Base-by-base conservation (phyloP, 352 stramenopile species). In the Halophytophthora polymorphica region DNA sequence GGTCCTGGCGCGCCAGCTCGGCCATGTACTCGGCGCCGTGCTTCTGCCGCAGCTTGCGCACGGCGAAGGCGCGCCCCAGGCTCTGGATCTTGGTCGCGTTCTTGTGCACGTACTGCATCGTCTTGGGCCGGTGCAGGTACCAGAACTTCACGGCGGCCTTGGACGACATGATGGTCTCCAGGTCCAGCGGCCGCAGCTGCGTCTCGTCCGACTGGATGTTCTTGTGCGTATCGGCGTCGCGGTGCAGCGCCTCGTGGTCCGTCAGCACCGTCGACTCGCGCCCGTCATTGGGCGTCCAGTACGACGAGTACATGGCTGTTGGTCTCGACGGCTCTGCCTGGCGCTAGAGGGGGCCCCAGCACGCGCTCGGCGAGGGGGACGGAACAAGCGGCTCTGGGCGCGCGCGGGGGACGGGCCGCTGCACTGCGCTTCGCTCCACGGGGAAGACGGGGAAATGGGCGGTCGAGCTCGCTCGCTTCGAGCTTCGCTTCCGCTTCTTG, bases 121-220 rank as follows among this genome's bases (percentile, higher is more conserved):
- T 94, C 68, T 94, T 94, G 40, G 83, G 83, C 14, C 83, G 83
- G 48, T 94, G 83, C 22, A 94, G 58, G 57, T 94, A 94, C 83
- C 83, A 94, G 60, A 88, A 94, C 75, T 94, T 94, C 66, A 94
- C 83, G 38, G 79, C 83, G 12, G 77, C 81, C 57, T 92, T 94
- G 56, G 77, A 89, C 38, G 70, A 86, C 77, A 94, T 89, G 66
- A 94, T 90, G 31, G 83, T 92, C 64, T 94, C 83, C 15, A 94
- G 63, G 39, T 94, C 83, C 36, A 94, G 71, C 40, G 81, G 81
- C 22, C 81, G 83, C 44, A 94, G 63, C 55, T 81, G 63, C 23
- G 67, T 88, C 61, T 94, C 83, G 44, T 90, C 76, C 36, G 80
- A 91, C 75, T 94, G 83, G 49, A 94, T 69, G 23, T 45, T 68